A percentile compares a stretch with the other conserved stretches of the same genome.
Conservation (phyloP, 2,329 filamentous ascomycete species). For the Ophiosphaerella korrae region DNA sequence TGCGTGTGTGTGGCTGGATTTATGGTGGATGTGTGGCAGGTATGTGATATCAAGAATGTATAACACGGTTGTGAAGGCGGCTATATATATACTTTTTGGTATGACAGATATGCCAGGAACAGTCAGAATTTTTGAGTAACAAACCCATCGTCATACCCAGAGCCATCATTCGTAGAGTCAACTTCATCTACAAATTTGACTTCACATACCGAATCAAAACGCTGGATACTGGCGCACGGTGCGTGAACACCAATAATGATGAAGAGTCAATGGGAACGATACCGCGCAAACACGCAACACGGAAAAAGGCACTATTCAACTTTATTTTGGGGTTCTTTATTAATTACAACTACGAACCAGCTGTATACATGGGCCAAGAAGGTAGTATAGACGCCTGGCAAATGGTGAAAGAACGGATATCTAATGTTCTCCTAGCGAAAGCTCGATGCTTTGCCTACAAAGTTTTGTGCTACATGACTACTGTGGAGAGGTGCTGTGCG, state of each 20-base stretch:
- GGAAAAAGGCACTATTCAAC: background rate
- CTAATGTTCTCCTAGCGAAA: slow-evolving; percentile 33
- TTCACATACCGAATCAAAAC: no score
- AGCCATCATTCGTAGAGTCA: no score
- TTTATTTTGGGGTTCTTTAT: slow-evolving; percentile 5
- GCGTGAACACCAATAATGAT: background rate
- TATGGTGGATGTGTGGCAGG: no score
- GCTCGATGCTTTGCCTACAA: slow-evolving; percentile 32
- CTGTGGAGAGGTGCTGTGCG: slow-evolving; percentile 35
- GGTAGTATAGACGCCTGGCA: slow-evolving; percentile 16
- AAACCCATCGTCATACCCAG: no score
- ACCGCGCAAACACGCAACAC: background rate
- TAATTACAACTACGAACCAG: slow-evolving; percentile 22
- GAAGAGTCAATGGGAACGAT: background rate
- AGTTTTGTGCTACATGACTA: slow-evolving; percentile 41
- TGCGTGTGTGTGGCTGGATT: no score
- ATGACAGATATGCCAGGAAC: no score
- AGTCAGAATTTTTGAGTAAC: no score
- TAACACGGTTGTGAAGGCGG: no score
- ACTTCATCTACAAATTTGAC: no score
- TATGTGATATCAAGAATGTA: no score
- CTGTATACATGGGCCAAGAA: slow-evolving; percentile 14
- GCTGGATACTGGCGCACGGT: no score
- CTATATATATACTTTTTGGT: no score
- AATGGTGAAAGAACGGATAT: slow-evolving; percentile 20